Percentiles rank a stretch among this genome's conserved stretches.
These are phyloP conservation scores for Xylariaceae sp. DNA, from an alignment of 2,329 filamentous ascomycete species.

Conservation along the genomic window DNA sequence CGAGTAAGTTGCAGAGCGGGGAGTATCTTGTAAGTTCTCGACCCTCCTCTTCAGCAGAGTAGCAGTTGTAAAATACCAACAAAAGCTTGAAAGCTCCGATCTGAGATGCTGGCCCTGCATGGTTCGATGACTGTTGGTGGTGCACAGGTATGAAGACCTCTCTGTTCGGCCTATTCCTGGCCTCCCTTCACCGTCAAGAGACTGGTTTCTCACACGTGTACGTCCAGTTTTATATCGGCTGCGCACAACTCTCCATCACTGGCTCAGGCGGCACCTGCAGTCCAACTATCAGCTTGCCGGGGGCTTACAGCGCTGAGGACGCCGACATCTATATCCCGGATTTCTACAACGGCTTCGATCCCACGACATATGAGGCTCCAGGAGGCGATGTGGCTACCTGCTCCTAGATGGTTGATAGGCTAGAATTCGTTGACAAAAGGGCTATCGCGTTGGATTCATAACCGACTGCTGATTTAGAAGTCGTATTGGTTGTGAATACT, in stretches of 20 bases:
- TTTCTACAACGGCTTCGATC: conserved; percentile 30
- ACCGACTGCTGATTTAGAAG: too few species aligned
- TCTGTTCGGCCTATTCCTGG: too few species aligned
- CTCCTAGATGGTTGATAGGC: background rate
- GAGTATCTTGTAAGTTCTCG: conserved; percentile 25
- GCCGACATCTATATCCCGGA: conserved; percentile 25
- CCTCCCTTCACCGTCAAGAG: too few species aligned
- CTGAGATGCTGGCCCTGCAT: conserved; percentile 31
- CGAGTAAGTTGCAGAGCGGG: conserved; percentile 23
- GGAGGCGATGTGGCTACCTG: conserved; percentile 15
- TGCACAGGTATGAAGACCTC: conserved; percentile 27
- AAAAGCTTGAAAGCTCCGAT: conserved; percentile 25
- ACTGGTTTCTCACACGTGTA: too few species aligned
- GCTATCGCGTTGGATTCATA: background rate
- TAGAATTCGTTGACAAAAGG: too few species aligned
- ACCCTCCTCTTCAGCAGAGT: background rate
- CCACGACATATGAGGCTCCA: conserved; percentile 26
- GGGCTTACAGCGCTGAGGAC: conserved; percentile 25
- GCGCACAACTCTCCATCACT: conserved; percentile 27
- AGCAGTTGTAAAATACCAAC: background rate
- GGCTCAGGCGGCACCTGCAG: conserved; percentile 25
- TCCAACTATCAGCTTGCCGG: conserved; percentile 27
- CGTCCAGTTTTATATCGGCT: conserved; percentile 13
- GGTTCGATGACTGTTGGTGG: conserved; percentile 22
- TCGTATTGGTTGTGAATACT: too few species aligned